Evolutionary conservation across 2,329 filamentous ascomycete genomes (phyloP).

Genomic region (Didymella glomerata): DNA sequence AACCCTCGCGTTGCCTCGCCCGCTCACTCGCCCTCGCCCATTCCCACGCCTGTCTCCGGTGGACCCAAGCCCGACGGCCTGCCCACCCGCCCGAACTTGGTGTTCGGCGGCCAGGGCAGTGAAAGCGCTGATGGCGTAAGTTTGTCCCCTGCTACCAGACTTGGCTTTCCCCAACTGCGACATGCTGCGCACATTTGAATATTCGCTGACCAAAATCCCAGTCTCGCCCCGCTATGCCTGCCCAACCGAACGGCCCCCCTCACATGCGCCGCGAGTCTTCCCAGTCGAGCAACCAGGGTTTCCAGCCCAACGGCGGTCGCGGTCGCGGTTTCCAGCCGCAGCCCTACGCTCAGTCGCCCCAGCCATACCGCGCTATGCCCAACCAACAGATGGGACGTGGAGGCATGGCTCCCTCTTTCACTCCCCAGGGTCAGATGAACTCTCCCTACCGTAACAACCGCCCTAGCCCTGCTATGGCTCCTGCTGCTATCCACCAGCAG

Average conservation of each 20-base stretch:
- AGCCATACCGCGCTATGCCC: constrained; percentile 61
- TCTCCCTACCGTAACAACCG: constrained; percentile 65
- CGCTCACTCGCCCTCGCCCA: constrained; percentile 88
- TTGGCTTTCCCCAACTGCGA: constrained; percentile 32
- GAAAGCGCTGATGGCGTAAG: constrained; percentile 77
- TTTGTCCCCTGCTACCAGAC: constrained; percentile 36
- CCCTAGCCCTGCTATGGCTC: constrained; percentile 63
- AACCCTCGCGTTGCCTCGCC: constrained; percentile 83
- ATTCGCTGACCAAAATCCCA: constrained; percentile 53
- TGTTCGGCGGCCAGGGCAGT: constrained; percentile 82
- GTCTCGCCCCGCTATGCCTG: constrained; percentile 72
- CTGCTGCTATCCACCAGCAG: constrained; percentile 72
- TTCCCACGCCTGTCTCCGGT: constrained; percentile 87
- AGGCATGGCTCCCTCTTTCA: constrained; percentile 63
- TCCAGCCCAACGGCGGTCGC: constrained; percentile 55
- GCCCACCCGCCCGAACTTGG: constrained; percentile 73
- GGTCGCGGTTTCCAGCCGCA: constrained; percentile 59
- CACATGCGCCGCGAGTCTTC: constrained; percentile 87
- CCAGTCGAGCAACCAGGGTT: constrained; percentile 70
- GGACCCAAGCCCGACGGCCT: constrained; percentile 81
- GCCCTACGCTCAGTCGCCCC: constrained; percentile 64
- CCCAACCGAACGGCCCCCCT: constrained; percentile 58
- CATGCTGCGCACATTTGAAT: constrained; percentile 15
- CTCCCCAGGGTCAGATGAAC: constrained; percentile 63
- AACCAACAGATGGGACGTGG: constrained; percentile 60